Base-by-base conservation (phyloP, 208 protist genomes). In the Acanthamoeba culbertsoni region DNA sequence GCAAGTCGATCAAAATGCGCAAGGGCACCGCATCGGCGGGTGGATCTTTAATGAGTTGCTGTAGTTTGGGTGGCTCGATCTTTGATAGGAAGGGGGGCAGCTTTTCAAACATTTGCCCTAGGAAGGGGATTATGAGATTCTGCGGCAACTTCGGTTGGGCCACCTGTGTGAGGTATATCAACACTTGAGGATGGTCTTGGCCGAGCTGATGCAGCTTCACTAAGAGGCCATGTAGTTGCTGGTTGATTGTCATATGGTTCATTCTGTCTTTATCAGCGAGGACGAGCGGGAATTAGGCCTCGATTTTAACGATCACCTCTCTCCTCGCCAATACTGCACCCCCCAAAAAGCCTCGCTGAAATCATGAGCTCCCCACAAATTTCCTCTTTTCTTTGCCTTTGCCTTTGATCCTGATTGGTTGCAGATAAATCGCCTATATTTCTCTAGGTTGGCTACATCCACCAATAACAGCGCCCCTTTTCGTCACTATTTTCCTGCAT, bases 91-190 rank as follows among this genome's bases (percentile, higher is more conserved):
- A 93, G n/a, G 93, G 84, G 28, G 95, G 95, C n/a, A 95, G 71
- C 28, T 92, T 92, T 23, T 65, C 62, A 53, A 96, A 96, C 95
- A 96, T 96, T 57, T 96, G 93, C 6, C 42, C 93, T 0, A 96
- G 40, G 2, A 95, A 46, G 35, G 84, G 93, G 20, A 95, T 92
- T 16, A 86, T 63, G 33, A 92, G 86, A 37, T 94, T 92, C 40
- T 79, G 75, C 1, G 75, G 93, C 43, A 94, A 46, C 59, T 88
- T 71, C 31, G 93, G 93, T 26, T 71, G 51, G 20, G 90, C 93
- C 10, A 94, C n/a, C 45, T 90, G 65, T 5, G 93, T 94, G 14
- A 94, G 62, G 57, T 86, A 91, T 42, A 94, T 92, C 1, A 94
- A 40, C 33, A 86, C 45, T 53, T 86, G 86, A 5, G 93, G 93